Conservation (phyloP, 768 basidiomycete genomes). For the Saitozyma podzolica region DNA sequence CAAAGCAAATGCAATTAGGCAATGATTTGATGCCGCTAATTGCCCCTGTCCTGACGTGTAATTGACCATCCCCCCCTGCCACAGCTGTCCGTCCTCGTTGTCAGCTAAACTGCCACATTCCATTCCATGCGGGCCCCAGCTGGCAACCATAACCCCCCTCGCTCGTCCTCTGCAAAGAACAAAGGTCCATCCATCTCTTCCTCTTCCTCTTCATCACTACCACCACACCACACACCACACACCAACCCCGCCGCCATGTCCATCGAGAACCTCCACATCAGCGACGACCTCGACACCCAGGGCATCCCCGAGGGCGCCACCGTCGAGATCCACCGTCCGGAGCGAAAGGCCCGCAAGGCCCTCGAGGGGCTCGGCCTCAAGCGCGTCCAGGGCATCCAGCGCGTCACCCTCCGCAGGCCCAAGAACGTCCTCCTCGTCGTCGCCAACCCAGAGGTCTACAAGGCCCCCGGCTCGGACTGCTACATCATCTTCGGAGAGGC, state of each 20-base stretch:
- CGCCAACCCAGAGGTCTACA: constrained; percentile 93
- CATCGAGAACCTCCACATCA: constrained; percentile 57
- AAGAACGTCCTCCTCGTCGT: constrained; percentile 96
- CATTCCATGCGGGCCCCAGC: too few species aligned
- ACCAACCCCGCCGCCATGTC: constrained; percentile 60
- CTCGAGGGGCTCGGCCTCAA: constrained; percentile 81
- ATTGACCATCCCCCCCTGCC: too few species aligned
- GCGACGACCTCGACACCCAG: constrained; percentile 64
- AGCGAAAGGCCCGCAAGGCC: constrained; percentile 94
- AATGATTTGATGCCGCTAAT: too few species aligned
- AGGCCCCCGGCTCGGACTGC: constrained; percentile 93
- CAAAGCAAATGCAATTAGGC: too few species aligned
- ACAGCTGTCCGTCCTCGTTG: too few species aligned
- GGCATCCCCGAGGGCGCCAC: constrained; percentile 55
- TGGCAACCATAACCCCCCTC: constrained; percentile 10
- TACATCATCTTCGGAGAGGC: constrained; percentile 99
- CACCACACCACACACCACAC: constrained; percentile 2
- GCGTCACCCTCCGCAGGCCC: constrained; percentile 89
- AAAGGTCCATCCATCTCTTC: constrained; percentile 1
- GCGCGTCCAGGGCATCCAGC: constrained; percentile 86
- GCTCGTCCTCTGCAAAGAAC: not conserved
- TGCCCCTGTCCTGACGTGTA: too few species aligned
- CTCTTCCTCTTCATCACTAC: constrained; percentile 2
- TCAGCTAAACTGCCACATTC: too few species aligned
- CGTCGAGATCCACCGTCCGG: constrained; percentile 90